Percentiles rank a stretch among this genome's conserved stretches.
Evolutionary conservation across 2,329 filamentous ascomycete genomes (phyloP).

Genomic region (Fusarium sp.): DNA sequence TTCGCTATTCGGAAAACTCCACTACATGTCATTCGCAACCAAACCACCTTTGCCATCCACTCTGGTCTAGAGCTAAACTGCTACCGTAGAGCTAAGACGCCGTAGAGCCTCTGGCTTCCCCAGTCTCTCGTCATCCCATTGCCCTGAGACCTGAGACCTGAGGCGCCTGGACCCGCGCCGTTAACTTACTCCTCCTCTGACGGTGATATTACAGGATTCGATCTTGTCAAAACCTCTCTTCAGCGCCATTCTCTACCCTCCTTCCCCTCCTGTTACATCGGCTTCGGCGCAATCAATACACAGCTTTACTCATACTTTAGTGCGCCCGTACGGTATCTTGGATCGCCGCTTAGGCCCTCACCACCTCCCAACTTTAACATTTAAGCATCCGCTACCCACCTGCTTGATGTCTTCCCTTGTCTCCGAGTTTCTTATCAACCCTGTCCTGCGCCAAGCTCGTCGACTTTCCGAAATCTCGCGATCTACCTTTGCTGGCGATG

Average conservation of each 20-base stretch:
- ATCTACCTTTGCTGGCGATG: conserved; percentile 55
- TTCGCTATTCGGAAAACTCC: conserved; percentile 43
- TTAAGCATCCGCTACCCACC: conserved; percentile 22
- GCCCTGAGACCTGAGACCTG: conserved; percentile 27
- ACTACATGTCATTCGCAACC: conserved; percentile 36
- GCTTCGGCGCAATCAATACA: conserved; percentile 20
- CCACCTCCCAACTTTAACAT: conserved; percentile 33
- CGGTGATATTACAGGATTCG: conserved; percentile 16
- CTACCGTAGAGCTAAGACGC: conserved; percentile 15
- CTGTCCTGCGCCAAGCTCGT: conserved; percentile 74
- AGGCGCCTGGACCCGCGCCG: conserved; percentile 23
- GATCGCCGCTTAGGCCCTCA: conserved; percentile 31
- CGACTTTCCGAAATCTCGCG: conserved; percentile 69
- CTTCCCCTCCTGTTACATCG: conserved; percentile 14
- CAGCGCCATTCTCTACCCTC: conserved; percentile 10
- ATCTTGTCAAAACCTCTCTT: conserved; percentile 14
- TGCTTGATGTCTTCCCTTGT: conserved; percentile 71
- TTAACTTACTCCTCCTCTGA: conserved; percentile 22
- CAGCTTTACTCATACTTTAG: conserved; percentile 14
- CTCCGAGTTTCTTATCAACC: conserved; percentile 74
- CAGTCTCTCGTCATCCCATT: conserved; percentile 45
- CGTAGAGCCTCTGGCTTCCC: conserved; percentile 30
- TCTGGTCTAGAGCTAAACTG: conserved; percentile 14
- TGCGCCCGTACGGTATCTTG: conserved; percentile 32
- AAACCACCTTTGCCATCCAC: conserved; percentile 47